phyloP scores from a whole-genome alignment of 495 filamentous ascomycete genomes.

The Geopyxis carbonaria region DNA sequence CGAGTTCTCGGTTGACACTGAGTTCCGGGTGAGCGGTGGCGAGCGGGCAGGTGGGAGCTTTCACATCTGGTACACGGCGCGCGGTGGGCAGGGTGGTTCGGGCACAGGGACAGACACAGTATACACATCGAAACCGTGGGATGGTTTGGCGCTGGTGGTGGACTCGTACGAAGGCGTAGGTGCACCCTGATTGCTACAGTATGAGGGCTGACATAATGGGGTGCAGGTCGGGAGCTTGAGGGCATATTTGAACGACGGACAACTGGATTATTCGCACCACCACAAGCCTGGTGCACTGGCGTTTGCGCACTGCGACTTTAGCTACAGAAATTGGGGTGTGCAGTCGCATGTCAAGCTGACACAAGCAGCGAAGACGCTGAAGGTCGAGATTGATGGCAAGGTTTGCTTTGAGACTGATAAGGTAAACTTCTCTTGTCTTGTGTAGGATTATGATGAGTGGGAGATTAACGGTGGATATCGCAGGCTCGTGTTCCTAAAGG shows the following conservation, averaged over 20 bases:
- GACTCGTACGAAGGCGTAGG: slow-evolving; percentile 78
- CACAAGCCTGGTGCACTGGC: slow-evolving; percentile 66
- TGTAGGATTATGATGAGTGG: not conserved
- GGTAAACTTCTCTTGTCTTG: slow-evolving; percentile 27
- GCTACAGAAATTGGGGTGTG: slow-evolving; percentile 80
- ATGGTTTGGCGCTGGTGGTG: slow-evolving; percentile 71
- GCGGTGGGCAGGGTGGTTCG: slow-evolving; percentile 9
- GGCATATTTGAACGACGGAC: slow-evolving; percentile 89
- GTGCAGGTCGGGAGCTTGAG: slow-evolving; percentile 68
- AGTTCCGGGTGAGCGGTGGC: slow-evolving; percentile 73
- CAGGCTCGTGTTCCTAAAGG: slow-evolving; percentile 56
- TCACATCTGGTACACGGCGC: slow-evolving; percentile 74
- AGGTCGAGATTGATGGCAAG: slow-evolving; percentile 64
- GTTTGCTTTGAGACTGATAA: slow-evolving; percentile 71
- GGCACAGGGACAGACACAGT: slow-evolving; percentile 15
- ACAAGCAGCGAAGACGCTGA: slow-evolving; percentile 39
- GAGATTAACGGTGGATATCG: not conserved
- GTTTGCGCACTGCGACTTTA: slow-evolving; percentile 82
- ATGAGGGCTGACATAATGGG: slow-evolving; percentile 20
- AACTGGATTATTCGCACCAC: slow-evolving; percentile 59
- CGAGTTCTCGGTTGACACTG: slow-evolving; percentile 65
- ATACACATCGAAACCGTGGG: slow-evolving; percentile 28
- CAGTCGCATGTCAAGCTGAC: slow-evolving; percentile 63
- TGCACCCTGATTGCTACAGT: slow-evolving; percentile 16
- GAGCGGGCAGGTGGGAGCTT: slow-evolving; percentile 79